phyloP scores from a whole-genome alignment of 352 stramenopile genomes.

The Phytophthora kernoviae region DNA sequence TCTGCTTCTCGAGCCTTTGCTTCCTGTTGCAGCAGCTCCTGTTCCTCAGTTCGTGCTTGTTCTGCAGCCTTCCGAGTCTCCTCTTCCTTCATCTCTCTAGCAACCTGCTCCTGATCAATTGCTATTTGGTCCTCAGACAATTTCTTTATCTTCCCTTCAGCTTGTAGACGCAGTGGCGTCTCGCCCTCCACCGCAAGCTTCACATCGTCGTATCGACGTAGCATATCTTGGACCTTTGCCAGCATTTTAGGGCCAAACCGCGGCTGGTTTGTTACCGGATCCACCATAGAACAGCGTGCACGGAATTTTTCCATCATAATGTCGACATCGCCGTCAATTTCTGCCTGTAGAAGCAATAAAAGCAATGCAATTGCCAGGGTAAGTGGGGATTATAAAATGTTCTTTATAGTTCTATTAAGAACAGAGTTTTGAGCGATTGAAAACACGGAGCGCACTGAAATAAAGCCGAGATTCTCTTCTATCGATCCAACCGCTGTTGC shows the following conservation, averaged over 20 bases:
- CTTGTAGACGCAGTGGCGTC: slow-evolving; percentile 27
- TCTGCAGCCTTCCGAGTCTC: slow-evolving; percentile 17
- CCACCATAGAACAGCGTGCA: slow-evolving; percentile 54
- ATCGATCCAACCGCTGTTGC: background rate
- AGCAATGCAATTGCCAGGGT: slow-evolving; percentile 3
- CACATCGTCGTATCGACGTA: slow-evolving; percentile 56
- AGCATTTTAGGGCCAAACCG: slow-evolving; percentile 83
- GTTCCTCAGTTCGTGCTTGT: slow-evolving; percentile 21
- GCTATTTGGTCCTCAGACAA: slow-evolving; percentile 13
- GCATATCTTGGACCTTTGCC: slow-evolving; percentile 59
- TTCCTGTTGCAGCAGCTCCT: slow-evolving; percentile 25
- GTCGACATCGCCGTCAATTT: slow-evolving; percentile 36
- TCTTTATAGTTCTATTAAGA: slow-evolving; percentile 1
- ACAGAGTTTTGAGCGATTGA: slow-evolving; percentile 4
- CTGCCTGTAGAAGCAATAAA: slow-evolving; percentile 20
- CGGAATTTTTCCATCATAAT: slow-evolving; percentile 60
- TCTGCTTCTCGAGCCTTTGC: slow-evolving; percentile 16
- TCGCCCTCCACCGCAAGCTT: slow-evolving; percentile 32
- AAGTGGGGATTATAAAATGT: background rate
- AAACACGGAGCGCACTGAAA: slow-evolving; percentile 28
- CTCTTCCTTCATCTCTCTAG: slow-evolving; percentile 7
- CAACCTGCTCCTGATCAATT: background rate
- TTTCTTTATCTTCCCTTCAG: slow-evolving; percentile 23
- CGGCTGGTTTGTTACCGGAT: slow-evolving; percentile 72
- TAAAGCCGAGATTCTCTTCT: slow-evolving; percentile 27